phyloP scores from a whole-genome alignment of 2,329 filamentous ascomycete species.

The Karstenula rhodostoma region DNA sequence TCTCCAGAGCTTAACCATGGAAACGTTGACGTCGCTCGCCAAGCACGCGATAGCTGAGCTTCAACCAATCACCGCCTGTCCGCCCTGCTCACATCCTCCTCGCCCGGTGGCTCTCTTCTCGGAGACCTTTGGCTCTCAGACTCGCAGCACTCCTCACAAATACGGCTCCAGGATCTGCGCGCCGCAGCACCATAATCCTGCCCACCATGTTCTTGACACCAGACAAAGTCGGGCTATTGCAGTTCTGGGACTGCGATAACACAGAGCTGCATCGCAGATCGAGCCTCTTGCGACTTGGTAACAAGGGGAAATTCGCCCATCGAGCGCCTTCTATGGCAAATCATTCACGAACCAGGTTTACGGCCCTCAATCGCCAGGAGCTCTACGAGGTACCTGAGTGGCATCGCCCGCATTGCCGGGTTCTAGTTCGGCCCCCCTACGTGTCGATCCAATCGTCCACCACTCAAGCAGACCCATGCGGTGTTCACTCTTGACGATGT shows the following conservation, averaged over 20 bases:
- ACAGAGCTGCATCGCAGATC: not conserved
- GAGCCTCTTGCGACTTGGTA: not conserved
- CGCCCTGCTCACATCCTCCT: not conserved
- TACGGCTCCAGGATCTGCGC: not conserved
- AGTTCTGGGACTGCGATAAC: not conserved
- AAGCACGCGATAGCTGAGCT: slow-evolving; percentile 14
- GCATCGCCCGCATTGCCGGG: not conserved
- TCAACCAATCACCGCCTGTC: slow-evolving; percentile 2
- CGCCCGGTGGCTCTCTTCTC: not conserved
- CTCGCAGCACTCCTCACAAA: not conserved
- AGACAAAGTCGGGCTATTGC: not conserved
- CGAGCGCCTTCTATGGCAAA: not conserved
- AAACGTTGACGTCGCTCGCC: slow-evolving; percentile 14
- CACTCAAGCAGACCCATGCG: not conserved
- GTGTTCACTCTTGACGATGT: not conserved
- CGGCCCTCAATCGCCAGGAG: not conserved
- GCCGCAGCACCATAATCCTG: not conserved
- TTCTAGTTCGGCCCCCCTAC: not conserved
- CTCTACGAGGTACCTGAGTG: no score
- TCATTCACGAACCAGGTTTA: not conserved
- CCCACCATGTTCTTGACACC: not conserved
- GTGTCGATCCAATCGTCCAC: not conserved
- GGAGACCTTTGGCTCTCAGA: not conserved
- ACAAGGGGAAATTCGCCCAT: not conserved
- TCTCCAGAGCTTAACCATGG: not conserved